Conservation (phyloP, 345 rosid genomes). For the Carallia pectinifolia region DNA sequence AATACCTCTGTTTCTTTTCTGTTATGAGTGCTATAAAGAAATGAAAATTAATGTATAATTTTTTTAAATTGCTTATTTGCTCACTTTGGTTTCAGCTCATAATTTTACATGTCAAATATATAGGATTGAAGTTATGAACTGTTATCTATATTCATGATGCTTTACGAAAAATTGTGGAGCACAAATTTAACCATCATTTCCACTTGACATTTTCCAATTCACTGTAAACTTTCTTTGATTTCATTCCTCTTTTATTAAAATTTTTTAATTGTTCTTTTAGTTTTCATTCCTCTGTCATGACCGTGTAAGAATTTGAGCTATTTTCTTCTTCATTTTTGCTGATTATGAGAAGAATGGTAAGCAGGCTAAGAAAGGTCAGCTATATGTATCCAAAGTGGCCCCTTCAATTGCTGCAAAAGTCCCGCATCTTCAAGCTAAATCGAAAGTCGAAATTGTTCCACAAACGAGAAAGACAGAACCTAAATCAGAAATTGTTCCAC, state of each 20-base stretch:
- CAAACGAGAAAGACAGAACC: constrained; percentile 19
- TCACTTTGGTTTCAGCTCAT: not conserved
- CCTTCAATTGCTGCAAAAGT: constrained; percentile 29
- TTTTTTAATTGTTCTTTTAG: not conserved
- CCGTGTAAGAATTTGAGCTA: not conserved
- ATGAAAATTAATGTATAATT: too few relatives aligned
- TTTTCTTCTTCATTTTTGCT: constrained; percentile 12
- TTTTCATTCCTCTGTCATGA: not conserved
- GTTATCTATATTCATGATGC: too few relatives aligned
- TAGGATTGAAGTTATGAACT: not conserved
- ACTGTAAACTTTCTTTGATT: too few relatives aligned
- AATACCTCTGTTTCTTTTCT: too few relatives aligned
- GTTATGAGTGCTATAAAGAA: too few relatives aligned
- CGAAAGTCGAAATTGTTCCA: constrained; percentile 10
- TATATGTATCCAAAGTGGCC: constrained; percentile 39
- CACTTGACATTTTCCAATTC: too few relatives aligned
- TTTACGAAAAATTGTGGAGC: too few relatives aligned
- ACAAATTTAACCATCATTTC: too few relatives aligned
- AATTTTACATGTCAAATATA: not conserved
- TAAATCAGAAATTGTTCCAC: constrained; percentile 18
- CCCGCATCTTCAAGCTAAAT: constrained; percentile 22
- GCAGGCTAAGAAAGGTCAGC: constrained; percentile 39
- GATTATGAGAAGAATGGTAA: constrained; percentile 45
- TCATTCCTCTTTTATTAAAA: too few relatives aligned
- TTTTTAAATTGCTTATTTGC: not conserved